Conservation (phyloP, 345 rosid species). For the Excoecaria agallocha region DNA sequence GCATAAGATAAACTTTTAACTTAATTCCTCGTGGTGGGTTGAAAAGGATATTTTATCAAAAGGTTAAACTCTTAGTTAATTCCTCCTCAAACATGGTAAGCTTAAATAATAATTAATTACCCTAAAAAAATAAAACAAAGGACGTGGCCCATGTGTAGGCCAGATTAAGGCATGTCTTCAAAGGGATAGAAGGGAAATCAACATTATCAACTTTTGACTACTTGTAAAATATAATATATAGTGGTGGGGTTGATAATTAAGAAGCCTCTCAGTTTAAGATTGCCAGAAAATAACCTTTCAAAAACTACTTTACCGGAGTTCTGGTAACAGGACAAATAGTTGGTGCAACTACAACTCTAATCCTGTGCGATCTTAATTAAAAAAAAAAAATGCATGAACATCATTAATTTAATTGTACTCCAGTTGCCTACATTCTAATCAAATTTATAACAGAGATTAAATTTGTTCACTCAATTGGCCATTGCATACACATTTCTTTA, state of each 20-base stretch:
- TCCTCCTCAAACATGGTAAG: too few relatives aligned
- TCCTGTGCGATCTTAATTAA: too few relatives aligned
- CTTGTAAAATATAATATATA: neutral
- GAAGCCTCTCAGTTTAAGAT: neutral
- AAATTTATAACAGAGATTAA: neutral
- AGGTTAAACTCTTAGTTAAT: too few relatives aligned
- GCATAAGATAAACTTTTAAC: too few relatives aligned
- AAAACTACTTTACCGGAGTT: neutral
- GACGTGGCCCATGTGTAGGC: constrained; percentile 1
- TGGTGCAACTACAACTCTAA: constrained; percentile 11
- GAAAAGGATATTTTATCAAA: too few relatives aligned
- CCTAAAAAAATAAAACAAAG: neutral
- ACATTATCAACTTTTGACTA: neutral
- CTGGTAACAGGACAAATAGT: neutral
- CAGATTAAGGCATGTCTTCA: constrained; percentile 2
- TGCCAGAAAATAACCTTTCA: constrained; percentile 1
- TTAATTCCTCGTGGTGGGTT: too few relatives aligned
- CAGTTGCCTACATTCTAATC: neutral
- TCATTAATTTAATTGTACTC: too few relatives aligned
- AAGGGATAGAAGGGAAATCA: neutral
- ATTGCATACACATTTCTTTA: neutral
- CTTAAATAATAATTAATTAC: too few relatives aligned
- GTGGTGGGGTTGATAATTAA: neutral
- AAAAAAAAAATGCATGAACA: too few relatives aligned
- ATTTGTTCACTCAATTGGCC: neutral